These are phyloP conservation scores for Leptosphaerulina australis DNA, from an alignment of 2,329 filamentous ascomycete genomes.

Conservation along the genomic window DNA sequence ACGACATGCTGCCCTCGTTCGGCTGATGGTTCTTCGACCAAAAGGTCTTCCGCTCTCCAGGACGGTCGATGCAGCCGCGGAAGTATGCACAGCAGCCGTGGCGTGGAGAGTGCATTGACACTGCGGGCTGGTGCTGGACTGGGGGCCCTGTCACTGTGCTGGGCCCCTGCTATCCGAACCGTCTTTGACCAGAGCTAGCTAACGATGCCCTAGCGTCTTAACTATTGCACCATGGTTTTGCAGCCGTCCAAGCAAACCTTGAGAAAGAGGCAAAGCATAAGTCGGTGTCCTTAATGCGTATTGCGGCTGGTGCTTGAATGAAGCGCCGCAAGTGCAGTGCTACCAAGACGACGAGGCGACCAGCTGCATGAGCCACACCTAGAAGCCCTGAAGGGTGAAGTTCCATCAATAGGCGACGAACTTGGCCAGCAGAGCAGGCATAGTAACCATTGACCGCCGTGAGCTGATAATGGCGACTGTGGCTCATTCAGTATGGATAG, in stretches of 20 bases:
- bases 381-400: neutral
- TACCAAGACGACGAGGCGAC: constrained; percentile 19
- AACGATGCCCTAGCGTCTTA: constrained; percentile 27
- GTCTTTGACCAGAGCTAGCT: constrained; percentile 32
- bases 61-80: constrained; percentile 45
- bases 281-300: constrained; percentile 25
- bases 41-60: constrained; percentile 38
- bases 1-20: constrained; percentile 48
- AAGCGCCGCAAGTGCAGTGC: constrained; percentile 13
- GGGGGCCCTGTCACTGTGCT: constrained; percentile 34
- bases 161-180: constrained; percentile 38
- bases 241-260: constrained; percentile 33
- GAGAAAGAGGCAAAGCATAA: constrained; percentile 29
- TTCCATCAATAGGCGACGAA: constrained; percentile 6
- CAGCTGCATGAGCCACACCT: constrained; percentile 5
- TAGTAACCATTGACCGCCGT: constrained; percentile 18
- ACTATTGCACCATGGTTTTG: constrained; percentile 37
- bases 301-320: constrained; percentile 24
- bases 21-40: constrained; percentile 50
- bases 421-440: constrained; percentile 15
- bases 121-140: constrained; percentile 23
- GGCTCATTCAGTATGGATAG: constrained; percentile 41
- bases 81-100: constrained; percentile 41
- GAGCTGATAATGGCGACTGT: constrained; percentile 36
- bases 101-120: constrained; percentile 37